Percentiles rank a stretch among this genome's conserved stretches.
phyloP scores from a whole-genome alignment of 73 alveolate species.

The Paramecium primaurelia region DNA sequence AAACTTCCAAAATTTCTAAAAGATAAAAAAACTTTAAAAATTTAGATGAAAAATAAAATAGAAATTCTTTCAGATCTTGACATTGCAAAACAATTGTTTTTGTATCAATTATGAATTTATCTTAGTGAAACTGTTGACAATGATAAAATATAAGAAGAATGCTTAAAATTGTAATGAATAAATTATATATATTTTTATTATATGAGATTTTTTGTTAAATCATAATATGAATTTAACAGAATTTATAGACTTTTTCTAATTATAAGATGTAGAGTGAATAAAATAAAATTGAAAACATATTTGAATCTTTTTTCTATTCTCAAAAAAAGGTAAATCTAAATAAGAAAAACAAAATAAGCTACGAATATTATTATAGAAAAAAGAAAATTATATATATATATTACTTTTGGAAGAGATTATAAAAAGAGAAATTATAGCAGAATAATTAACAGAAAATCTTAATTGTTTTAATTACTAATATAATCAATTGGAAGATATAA shows the following conservation, averaged over 20 bases:
- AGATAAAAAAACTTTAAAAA: not conserved
- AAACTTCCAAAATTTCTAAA: not conserved
- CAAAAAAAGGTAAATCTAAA: too few relatives aligned
- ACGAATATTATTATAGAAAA: too few relatives aligned
- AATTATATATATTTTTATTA: not conserved
- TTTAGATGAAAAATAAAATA: not conserved
- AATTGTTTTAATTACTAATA: not conserved
- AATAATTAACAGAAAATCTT: conserved; percentile 67
- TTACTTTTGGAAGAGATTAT: conserved; percentile 62
- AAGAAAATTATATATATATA: too few relatives aligned
- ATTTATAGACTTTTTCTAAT: not conserved
- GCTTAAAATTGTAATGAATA: not conserved
- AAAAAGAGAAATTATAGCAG: conserved; percentile 54
- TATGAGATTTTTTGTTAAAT: not conserved
- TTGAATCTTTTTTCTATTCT: too few relatives aligned
- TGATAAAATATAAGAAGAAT: not conserved
- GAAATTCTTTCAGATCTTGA: not conserved
- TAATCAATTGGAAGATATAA: too few relatives aligned
- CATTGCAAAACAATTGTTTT: not conserved
- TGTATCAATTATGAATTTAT: not conserved
- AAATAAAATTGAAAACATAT: too few relatives aligned
- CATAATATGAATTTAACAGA: too few relatives aligned
- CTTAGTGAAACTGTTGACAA: not conserved
- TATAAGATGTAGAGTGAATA: too few relatives aligned
- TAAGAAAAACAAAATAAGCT: too few relatives aligned